Conservation (phyloP, 2,329 filamentous ascomycete species). For the Cryphonectria naterciae region DNA sequence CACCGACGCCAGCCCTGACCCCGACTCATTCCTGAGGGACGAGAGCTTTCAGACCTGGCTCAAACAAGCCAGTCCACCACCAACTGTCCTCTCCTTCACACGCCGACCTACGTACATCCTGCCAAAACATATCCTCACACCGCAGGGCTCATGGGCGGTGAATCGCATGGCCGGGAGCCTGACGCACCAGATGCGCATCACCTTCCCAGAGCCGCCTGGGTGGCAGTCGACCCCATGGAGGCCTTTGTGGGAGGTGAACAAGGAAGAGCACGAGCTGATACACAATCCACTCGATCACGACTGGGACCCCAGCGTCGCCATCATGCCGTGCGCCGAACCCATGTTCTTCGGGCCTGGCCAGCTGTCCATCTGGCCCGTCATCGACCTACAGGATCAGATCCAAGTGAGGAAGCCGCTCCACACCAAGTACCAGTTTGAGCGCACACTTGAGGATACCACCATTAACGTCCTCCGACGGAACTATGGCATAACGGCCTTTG, state of each 20-base stretch:
- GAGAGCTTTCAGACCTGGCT: constrained; percentile 13
- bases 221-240: constrained; percentile 21
- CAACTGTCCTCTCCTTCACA: constrained; percentile 26
- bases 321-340: constrained; percentile 26
- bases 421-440: constrained; percentile 24
- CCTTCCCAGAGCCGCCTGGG: constrained; percentile 19
- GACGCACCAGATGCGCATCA: constrained; percentile 12
- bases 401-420: constrained; percentile 4
- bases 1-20: not conserved
- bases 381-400: constrained; percentile 19
- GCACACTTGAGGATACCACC: constrained; percentile 22
- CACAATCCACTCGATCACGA: constrained; percentile 16
- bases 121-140: constrained; percentile 9
- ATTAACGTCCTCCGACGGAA: constrained; percentile 21
- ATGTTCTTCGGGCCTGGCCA: constrained; percentile 28
- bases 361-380: constrained; percentile 26
- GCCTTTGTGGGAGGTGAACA: not conserved
- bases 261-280: not conserved
- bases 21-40: not conserved
- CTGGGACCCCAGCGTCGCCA: constrained; percentile 21
- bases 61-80: constrained; percentile 21
- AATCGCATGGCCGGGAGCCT: constrained; percentile 18
- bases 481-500: constrained; percentile 17
- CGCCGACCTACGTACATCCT: constrained; percentile 27
- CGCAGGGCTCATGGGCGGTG: constrained; percentile 16